Conservation (phyloP, 2,329 filamentous ascomycete genomes). For the Raffaelea albimanens region DNA sequence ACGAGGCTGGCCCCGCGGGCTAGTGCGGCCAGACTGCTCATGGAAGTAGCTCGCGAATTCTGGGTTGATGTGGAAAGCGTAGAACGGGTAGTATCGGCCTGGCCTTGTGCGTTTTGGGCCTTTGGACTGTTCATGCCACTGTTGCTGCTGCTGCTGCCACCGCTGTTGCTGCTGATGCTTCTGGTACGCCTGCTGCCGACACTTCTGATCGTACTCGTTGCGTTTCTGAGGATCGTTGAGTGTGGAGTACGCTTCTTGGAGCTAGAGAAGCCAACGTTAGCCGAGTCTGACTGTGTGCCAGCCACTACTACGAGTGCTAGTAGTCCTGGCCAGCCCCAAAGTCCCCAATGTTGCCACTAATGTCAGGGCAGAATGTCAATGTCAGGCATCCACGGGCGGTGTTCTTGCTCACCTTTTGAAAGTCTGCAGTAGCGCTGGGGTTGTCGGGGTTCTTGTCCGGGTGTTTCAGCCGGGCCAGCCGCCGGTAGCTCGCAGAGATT, state of each 20-base stretch:
- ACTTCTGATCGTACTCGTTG: slow-evolving; percentile 5
- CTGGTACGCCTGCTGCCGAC: too few species aligned
- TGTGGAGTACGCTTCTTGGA: slow-evolving; percentile 15
- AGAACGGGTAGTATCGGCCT: neutral
- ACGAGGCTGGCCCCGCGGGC: neutral
- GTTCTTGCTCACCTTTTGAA: slow-evolving; percentile 17
- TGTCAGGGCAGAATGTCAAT: too few species aligned
- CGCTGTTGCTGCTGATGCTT: neutral
- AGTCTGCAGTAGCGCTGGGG: slow-evolving; percentile 15
- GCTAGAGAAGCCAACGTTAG: slow-evolving; percentile 1
- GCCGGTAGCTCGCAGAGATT: slow-evolving; percentile 14
- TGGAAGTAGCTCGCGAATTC: neutral
- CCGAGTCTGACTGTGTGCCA: too few species aligned
- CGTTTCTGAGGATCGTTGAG: slow-evolving; percentile 11
- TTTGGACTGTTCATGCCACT: too few species aligned
- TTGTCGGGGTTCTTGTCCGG: slow-evolving; percentile 17
- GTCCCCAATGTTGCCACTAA: too few species aligned
- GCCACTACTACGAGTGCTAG: too few species aligned
- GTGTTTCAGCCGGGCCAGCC: slow-evolving; percentile 15
- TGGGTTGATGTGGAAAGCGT: neutral
- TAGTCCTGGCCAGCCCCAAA: too few species aligned
- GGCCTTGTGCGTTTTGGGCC: too few species aligned
- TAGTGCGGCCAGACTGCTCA: neutral
- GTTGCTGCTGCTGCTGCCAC: too few species aligned
- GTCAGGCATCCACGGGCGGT: too few species aligned